Percentiles rank a stretch among this genome's conserved stretches.
Conservation (phyloP, 139 green algal genomes). For the Trebouxia sp. region DNA sequence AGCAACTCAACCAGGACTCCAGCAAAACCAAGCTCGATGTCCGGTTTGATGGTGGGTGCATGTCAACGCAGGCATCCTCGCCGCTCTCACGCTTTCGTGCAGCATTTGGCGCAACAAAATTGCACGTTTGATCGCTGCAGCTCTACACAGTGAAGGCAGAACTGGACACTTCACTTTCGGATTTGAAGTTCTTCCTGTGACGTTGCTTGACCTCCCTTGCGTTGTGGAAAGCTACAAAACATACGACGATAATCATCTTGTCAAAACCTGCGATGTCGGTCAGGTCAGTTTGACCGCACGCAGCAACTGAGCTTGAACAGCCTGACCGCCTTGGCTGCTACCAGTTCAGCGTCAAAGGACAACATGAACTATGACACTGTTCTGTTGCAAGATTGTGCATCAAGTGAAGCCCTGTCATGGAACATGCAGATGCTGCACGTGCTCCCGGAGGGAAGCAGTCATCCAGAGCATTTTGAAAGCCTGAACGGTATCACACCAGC, state of each 20-base stretch:
- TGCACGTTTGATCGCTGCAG: not conserved
- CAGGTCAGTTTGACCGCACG: no score
- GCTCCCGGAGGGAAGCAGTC: slow-evolving; percentile 7
- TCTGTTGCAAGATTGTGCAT: no score
- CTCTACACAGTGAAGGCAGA: slow-evolving; percentile 16
- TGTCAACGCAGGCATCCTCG: not conserved
- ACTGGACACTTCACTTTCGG: slow-evolving; percentile 61
- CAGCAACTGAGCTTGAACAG: no score
- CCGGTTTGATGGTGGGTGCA: slow-evolving; percentile 45
- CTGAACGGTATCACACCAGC: slow-evolving; percentile 77
- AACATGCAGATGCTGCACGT: slow-evolving; percentile 69
- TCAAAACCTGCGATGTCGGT: slow-evolving; percentile 87
- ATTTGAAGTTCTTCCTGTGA: slow-evolving; percentile 52
- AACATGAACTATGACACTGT: not conserved
- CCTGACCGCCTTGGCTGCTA: no score
- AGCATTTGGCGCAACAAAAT: not conserved
- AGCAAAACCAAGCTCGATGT: slow-evolving; percentile 34
- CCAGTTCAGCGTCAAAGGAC: no score
- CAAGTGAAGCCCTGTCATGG: no score
- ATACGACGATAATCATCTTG: slow-evolving; percentile 88
- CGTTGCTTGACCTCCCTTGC: slow-evolving; percentile 79
- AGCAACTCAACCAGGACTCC: slow-evolving; percentile 41
- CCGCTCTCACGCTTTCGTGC: not conserved
- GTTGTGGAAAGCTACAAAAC: slow-evolving; percentile 94
- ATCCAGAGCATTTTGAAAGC: slow-evolving; percentile 37